Percentiles rank a stretch among this genome's conserved stretches.
phyloP scores from a whole-genome alignment of 1,139 yeast species.

The Kurtzmaniella quercitrusa region DNA sequence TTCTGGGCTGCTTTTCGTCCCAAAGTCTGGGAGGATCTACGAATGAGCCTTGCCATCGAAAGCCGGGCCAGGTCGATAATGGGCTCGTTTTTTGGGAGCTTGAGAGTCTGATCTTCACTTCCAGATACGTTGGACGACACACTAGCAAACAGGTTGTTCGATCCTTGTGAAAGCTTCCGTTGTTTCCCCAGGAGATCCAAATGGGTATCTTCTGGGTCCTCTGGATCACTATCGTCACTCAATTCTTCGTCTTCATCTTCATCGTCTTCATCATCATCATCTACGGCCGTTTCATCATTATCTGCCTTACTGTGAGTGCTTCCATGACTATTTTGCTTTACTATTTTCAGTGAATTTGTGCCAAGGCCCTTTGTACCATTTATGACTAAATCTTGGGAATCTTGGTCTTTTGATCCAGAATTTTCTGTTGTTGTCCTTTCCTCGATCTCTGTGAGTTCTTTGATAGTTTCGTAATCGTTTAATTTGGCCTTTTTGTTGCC shows the following conservation, averaged over 20 bases:
- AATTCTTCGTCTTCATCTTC: slow-evolving; percentile 23
- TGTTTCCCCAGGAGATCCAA: slow-evolving; percentile 25
- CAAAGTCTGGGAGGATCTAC: slow-evolving; percentile 52
- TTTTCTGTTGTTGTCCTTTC: slow-evolving; percentile 10
- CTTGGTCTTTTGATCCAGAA: not conserved
- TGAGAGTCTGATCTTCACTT: slow-evolving; percentile 21
- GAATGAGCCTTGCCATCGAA: slow-evolving; percentile 66
- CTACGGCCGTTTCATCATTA: slow-evolving; percentile 20
- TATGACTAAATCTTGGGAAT: not conserved
- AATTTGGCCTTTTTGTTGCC: slow-evolving; percentile 13
- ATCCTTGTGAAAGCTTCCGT: slow-evolving; percentile 38
- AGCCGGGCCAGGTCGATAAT: slow-evolving; percentile 64
- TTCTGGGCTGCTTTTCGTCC: slow-evolving; percentile 82
- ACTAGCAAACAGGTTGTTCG: slow-evolving; percentile 36
- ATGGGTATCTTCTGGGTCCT: slow-evolving; percentile 22
- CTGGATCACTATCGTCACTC: slow-evolving; percentile 26
- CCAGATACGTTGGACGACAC: slow-evolving; percentile 29
- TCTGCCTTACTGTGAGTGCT: slow-evolving; percentile 9
- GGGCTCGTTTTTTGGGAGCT: slow-evolving; percentile 46
- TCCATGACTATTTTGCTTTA: not conserved
- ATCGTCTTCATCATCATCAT: slow-evolving; percentile 32
- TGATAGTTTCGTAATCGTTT: slow-evolving; percentile 20
- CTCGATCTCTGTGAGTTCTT: slow-evolving; percentile 32
- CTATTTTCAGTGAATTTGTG: not conserved
- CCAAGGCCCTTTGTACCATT: slow-evolving; percentile 5